Base-by-base conservation (phyloP, 2,329 filamentous ascomycete genomes). In the Pseudogymnoascus sp. region DNA sequence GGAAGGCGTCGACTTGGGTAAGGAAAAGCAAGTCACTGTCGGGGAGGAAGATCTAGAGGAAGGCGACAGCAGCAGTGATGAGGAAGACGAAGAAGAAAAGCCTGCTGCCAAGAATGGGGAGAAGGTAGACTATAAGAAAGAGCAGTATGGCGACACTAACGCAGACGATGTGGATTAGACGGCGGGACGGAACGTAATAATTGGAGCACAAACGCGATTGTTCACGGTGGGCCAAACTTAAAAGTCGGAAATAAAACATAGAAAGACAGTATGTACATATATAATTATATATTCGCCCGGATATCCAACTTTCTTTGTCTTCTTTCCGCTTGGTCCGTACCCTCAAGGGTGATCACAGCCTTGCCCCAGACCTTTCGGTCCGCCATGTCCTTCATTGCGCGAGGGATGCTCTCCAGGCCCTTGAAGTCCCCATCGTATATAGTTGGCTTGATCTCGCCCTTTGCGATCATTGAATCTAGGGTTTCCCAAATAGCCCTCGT, bases 341-440 rank as follows among this genome's bases (percentile, higher is more conserved):
- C 69, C 16, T 69, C 69, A 16, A 81, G 71, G 43, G 72, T 75
- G n/a, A 86, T 71, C 0, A 85, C 76, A 5, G 82, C 80, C 67
- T 85, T 84, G 2, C 83, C 83, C 74, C 78, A 83, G 8, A 82
- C 75, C 67, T 77, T 82, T 38, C 80, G 75, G 6, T 73, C 69
- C 3, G 75, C 74, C 16, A 85, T 72, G 65, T 84, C 82, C 41
- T 77, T 72, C 67, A 86, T 72, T 4, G 83, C 83, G 14, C 70
- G 69, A 0, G 77, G 74, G 1, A 84, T 76, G 63, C 76, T 77
- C 49, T 78, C 75, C 11, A 87, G 71, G 0, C 82, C 82, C 16
- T 69, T 62, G 65, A 83, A 86, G 7, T 71, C 65, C 41, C 74
- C 74, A 12, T 75, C 73, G 66, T 78, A 84, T 0, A 84, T 74